phyloP scores from a whole-genome alignment of 2,329 filamentous ascomycete genomes.

The Colletotrichum graminicola region DNA sequence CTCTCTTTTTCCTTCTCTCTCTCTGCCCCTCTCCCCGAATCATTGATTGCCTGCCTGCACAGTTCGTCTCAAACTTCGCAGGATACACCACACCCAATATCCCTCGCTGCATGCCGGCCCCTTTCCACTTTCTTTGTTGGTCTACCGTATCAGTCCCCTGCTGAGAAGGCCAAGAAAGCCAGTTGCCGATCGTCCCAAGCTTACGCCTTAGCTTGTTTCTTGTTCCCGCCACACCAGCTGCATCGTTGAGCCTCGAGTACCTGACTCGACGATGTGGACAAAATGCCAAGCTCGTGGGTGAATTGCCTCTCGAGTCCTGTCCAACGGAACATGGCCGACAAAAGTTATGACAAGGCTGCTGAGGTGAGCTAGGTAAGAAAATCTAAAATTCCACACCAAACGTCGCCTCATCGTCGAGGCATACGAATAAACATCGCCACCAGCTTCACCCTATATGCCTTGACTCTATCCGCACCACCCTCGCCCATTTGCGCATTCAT shows the following conservation, averaged over 20 bases:
- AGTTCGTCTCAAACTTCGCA: background rate
- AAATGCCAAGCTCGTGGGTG: conserved; percentile 15
- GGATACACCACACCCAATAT: background rate
- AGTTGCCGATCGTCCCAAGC: conserved; percentile 33
- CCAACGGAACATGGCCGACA: conserved; percentile 27
- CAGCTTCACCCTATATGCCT: conserved; percentile 2
- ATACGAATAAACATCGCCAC: background rate
- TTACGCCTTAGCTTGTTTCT: conserved; percentile 20
- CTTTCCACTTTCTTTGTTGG: background rate
- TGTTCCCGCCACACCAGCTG: conserved; percentile 14
- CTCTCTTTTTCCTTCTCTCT: background rate
- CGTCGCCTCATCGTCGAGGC: no score
- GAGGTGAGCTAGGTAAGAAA: background rate
- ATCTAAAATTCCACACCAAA: background rate
- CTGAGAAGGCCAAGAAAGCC: conserved; percentile 12
- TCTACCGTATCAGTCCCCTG: background rate
- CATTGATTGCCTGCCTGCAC: background rate
- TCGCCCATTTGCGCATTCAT: conserved; percentile 4
- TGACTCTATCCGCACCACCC: background rate
- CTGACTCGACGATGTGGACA: conserved; percentile 34
- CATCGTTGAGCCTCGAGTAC: conserved; percentile 30
- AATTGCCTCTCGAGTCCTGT: conserved; percentile 5
- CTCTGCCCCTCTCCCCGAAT: background rate
- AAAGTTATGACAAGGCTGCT: background rate
- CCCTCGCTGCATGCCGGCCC: background rate